Conservation (phyloP, 2,329 filamentous ascomycete genomes). For the Talaromyces amestolkiae region DNA sequence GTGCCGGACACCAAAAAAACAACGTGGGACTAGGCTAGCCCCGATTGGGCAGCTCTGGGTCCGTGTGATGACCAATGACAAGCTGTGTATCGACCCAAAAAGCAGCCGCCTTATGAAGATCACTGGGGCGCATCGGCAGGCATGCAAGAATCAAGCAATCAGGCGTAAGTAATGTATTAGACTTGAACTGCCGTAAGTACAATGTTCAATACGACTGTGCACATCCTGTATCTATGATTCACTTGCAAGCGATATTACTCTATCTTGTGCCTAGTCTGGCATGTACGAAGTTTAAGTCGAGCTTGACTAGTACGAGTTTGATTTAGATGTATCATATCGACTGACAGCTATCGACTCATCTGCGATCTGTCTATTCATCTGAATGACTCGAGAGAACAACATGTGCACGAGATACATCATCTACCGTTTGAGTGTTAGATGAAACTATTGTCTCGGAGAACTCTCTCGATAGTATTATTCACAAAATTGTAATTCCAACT, state of each 20-base stretch:
- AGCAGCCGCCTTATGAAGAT: slow-evolving; percentile 18
- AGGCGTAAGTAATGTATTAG: background rate
- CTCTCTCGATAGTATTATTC: background rate
- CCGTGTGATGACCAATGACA: background rate
- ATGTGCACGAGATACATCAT: background rate
- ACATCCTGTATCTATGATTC: background rate
- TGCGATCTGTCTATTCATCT: background rate
- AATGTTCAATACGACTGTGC: background rate
- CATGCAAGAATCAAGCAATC: slow-evolving; percentile 4
- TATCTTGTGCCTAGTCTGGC: background rate
- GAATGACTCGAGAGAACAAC: background rate
- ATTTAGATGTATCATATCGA: background rate
- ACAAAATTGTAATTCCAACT: background rate
- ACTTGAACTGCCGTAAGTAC: background rate
- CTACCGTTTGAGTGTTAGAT: background rate
- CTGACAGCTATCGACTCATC: background rate
- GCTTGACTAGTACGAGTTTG: background rate
- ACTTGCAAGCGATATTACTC: background rate
- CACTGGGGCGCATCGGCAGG: slow-evolving; percentile 11
- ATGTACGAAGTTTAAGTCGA: background rate
- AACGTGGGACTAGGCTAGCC: slow-evolving; percentile 1
- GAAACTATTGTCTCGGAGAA: background rate
- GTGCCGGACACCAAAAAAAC: slow-evolving; percentile 3
- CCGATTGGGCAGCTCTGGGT: background rate
- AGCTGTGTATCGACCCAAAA: slow-evolving; percentile 4